Base-by-base conservation (phyloP, 345 rosid species). In the Murraya paniculata region DNA sequence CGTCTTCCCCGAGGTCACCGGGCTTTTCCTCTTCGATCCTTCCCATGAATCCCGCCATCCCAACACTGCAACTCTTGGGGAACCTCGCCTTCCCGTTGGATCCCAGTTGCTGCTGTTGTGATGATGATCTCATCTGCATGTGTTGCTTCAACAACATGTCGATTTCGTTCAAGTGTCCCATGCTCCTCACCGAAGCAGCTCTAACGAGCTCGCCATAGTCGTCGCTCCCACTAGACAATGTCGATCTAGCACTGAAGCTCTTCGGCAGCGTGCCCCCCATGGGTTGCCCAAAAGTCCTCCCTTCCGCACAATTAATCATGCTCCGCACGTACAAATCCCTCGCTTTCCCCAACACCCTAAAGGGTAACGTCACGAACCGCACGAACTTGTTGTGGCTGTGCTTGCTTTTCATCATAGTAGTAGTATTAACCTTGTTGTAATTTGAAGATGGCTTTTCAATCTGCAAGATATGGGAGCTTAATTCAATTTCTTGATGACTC, bases 241-340 rank as follows among this genome's bases (percentile, higher is more conserved):
- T 60, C 5, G 92, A 81, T 27, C 81, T 71, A 18, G 71, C 78
- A 77, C 94, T 93, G 55, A 83, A 83, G 82, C 97, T 93, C 85
- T 91, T 84, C 0, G 92, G 94, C 77, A 89, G 76, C 45, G 83
- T 39, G 45, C 68, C 25, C 62, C 79, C 75, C 57, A 71, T 36
- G 64, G 74, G 33, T 41, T 81, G 45, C 50, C 84, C 75, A 16
- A 82, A 81, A 0, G 84, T 80, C 28, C 72, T 77, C 9, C 82
- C 71, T 35, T 84, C 45, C 5, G 94, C 85, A 70, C 85, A 88
- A 7, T 88, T 80, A 3, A 83, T 86, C 77, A 93, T 74, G 90
- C 92, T 89, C 41, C 85, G 86, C 0, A 91, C 97, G 82, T 93
- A 93, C 30, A 89, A 50, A 64, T 93, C 98, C 70, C 91, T 82